phyloP scores from a whole-genome alignment of 2,329 filamentous ascomycete species.

The Didymella segeticola region DNA sequence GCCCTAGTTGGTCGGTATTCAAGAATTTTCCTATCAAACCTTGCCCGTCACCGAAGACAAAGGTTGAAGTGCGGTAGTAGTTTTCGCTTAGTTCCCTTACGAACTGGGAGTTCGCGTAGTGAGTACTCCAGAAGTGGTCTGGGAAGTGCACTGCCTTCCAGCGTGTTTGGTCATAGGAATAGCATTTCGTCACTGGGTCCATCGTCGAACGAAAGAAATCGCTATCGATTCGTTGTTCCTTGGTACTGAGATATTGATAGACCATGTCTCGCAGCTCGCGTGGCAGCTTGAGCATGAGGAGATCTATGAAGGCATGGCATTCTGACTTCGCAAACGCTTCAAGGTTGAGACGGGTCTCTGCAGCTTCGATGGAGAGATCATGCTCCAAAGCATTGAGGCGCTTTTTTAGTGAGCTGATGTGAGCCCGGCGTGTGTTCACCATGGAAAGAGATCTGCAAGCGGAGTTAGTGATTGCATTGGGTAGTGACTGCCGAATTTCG shows the following conservation, averaged over 20 bases:
- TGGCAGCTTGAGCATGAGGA: slow-evolving; percentile 19
- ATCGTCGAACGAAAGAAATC: slow-evolving; percentile 29
- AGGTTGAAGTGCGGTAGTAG: slow-evolving; percentile 28
- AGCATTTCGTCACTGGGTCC: slow-evolving; percentile 25
- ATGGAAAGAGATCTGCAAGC: neutral
- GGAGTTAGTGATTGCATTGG: neutral
- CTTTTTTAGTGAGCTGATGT: neutral
- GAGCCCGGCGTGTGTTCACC: neutral
- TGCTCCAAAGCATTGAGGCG: slow-evolving; percentile 6
- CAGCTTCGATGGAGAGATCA: slow-evolving; percentile 10
- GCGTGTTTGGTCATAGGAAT: slow-evolving; percentile 22
- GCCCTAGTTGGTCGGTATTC: slow-evolving; percentile 20
- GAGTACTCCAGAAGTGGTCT: slow-evolving; percentile 23
- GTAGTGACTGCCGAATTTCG: neutral
- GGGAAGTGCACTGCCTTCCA: slow-evolving; percentile 29
- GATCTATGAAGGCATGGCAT: slow-evolving; percentile 18
- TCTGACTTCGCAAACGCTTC: slow-evolving; percentile 23
- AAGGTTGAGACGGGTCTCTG: slow-evolving; percentile 4
- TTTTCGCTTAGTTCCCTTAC: slow-evolving; percentile 24
- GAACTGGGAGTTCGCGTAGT: slow-evolving; percentile 13
- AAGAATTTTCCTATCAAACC: slow-evolving; percentile 26
- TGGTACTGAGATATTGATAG: slow-evolving; percentile 22
- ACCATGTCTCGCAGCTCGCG: slow-evolving; percentile 32
- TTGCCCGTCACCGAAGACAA: slow-evolving; percentile 26
- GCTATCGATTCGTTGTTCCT: slow-evolving; percentile 22